Base-by-base conservation (phyloP, 352 stramenopile species). In the Phytophthora vignae region DNA sequence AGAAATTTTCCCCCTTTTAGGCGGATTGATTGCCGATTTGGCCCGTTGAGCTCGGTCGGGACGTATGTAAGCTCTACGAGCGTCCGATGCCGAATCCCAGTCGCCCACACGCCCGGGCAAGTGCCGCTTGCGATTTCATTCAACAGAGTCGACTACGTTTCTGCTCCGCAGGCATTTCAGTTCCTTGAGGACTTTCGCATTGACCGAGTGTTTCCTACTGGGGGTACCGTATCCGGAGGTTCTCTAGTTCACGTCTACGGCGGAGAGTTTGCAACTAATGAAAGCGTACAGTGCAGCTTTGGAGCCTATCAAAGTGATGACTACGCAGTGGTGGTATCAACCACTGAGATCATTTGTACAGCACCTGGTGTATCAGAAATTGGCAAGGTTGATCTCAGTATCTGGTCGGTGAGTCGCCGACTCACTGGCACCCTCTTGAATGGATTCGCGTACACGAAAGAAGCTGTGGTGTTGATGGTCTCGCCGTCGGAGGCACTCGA, bases 201-300 rank as follows among this genome's bases (percentile, higher is more conserved):
- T 65, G 48, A 60, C 2, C 21, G 31, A 2, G 70, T 92, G 2
- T 57, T 40, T 21, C 92, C 91, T 27, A 69, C 42, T 2, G 85
- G 82, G 61, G 90, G 85, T 11, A 71, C 79, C 17, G 50, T 83
- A 1, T 77, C 73, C 2, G 91, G 92, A 36, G 90, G 86, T 14
- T 95, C 90, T 9, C 10, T 54, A 3, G 68, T 98, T 0, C 89
- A 76, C 17, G 56, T 98, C 1, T 61, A 69, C 36, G 92, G 92
- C 27, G 79, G 76, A 9, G 46, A 59, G 1, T 93, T 97, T 66
- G 27, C 54, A 11, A 8, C 27, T 3, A 65, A 73, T 6, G 82
- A 92, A 50, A 63, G 44, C 0, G 80, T 93, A 46, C 56, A 60
- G 14, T 95, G 88, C 40, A 66, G 46, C 4, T 95, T 95, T 64